phyloP scores from a whole-genome alignment of 805 yeast genomes.

The Candida palmyrensis region DNA sequence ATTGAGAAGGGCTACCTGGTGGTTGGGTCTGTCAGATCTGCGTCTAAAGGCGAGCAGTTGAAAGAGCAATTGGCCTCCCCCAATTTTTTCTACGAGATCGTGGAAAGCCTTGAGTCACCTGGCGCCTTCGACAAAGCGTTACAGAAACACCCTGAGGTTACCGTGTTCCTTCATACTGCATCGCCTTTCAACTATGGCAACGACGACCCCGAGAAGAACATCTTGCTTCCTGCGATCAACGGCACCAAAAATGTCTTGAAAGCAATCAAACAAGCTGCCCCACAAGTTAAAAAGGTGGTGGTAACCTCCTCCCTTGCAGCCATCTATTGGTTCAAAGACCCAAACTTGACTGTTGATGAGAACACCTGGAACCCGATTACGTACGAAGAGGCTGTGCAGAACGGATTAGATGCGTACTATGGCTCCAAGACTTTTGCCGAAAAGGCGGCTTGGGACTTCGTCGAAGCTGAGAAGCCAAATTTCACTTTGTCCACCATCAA shows the following conservation, averaged over 20 bases:
- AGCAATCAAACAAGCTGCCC: slow-evolving; percentile 40
- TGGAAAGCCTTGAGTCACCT: slow-evolving; percentile 37
- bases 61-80: slow-evolving; percentile 7
- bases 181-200: slow-evolving; percentile 43
- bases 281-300: slow-evolving; percentile 44
- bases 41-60: slow-evolving; percentile 38
- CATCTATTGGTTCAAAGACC: slow-evolving; percentile 13
- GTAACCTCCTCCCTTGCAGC: slow-evolving; percentile 53
- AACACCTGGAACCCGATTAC: slow-evolving; percentile 7
- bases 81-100: slow-evolving; percentile 27
- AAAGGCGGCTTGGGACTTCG: slow-evolving; percentile 25
- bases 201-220: slow-evolving; percentile 37
- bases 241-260: slow-evolving; percentile 46
- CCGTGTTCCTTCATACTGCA: slow-evolving; percentile 54
- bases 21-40: slow-evolving; percentile 47
- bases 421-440: slow-evolving; percentile 23
- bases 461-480: slow-evolving; percentile 15
- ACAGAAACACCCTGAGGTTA: slow-evolving; percentile 40
- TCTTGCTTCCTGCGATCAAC: slow-evolving; percentile 47
- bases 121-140: slow-evolving; percentile 41
- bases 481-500: slow-evolving; percentile 14
- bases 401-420: slow-evolving; percentile 11
- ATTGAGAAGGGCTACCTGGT: slow-evolving; percentile 39
- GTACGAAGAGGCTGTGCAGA: slow-evolving; percentile 7
- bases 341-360: slow-evolving; percentile 2